Evolutionary conservation across 2,329 filamentous ascomycete species (phyloP).

Genomic region (Beauveria australis): DNA sequence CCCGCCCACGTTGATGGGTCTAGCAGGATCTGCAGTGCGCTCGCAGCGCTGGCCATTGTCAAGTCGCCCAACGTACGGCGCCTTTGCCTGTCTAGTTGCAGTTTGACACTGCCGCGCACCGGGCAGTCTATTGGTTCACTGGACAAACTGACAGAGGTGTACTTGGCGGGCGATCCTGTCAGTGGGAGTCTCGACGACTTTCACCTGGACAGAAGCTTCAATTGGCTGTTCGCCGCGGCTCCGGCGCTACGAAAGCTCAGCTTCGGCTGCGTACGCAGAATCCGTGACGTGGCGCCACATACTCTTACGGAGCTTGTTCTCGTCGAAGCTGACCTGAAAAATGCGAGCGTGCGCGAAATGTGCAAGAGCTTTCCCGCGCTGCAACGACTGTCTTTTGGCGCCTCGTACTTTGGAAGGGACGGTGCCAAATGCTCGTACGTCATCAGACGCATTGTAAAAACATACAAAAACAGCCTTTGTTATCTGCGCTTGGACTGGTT

Average conservation of each 20-base stretch:
- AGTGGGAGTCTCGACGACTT: background rate
- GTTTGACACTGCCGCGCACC: background rate
- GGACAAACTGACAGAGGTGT: background rate
- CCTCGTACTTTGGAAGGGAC: no score
- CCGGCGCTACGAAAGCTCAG: background rate
- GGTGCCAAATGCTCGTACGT: background rate
- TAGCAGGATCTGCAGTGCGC: no score
- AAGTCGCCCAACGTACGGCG: background rate
- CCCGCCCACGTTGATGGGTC: background rate
- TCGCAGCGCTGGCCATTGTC: background rate
- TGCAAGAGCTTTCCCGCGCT: background rate
- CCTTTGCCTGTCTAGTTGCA: background rate
- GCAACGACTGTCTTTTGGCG: background rate
- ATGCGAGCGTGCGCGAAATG: background rate
- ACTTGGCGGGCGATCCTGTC: no score
- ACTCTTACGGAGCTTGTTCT: background rate
- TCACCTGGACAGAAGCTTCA: background rate
- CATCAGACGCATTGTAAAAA: background rate
- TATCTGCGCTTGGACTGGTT: background rate
- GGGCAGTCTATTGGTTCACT: background rate
- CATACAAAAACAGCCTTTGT: background rate
- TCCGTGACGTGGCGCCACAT: background rate
- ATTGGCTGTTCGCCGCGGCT: background rate
- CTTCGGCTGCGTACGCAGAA: rapidly evolving
- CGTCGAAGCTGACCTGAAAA: background rate